Base-by-base conservation (phyloP, 257 asterid species). In the Anisodus acutangulus region DNA sequence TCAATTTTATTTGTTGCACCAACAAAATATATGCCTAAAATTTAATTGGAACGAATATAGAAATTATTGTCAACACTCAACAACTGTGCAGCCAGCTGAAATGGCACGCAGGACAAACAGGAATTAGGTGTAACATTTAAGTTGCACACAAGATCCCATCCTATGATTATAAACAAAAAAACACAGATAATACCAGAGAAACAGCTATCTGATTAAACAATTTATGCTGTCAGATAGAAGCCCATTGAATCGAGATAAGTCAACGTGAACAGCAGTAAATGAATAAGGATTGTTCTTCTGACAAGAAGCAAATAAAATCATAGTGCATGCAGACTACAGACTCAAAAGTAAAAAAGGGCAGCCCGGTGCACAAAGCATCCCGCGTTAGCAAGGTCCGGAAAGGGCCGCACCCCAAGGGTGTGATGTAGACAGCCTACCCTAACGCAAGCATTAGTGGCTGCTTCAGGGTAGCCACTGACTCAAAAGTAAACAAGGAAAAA, bases 1-100 rank as follows among this genome's bases (percentile, higher is more conserved):
- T 51, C 43, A 70, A 55, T 31, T 74, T 49, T n/a, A 74, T 11
- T 49, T 74, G 62, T 74, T 51, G 45, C 59, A 49, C 45, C 81
- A 49, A 22, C 45, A 74, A 49, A 45, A 74, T 74, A 12, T 69
- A 16, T 69, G n/a, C 78, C 16, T 69, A 41, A 67, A 49, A 47
- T 74, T 41, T 62, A 74, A 15, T 49, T 74, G 62, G 62, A n/a
- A 72, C 59, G 39, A 51, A 22, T 22, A 49, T 22, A 74, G 7
- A 49, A 74, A 51, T 4, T 74, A 19, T 49, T 47, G 81, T 49
- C 12, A 74, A 31, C 35, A 49, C 19, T 49, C 41, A 74, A 74
- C 11, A 51, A 49, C 7, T 16, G 17, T 49, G 80, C 80, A 49
- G 19, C 37, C 49, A 74, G 43, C 81, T 49, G 19, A 74, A 31